These are phyloP conservation scores for Paragyromitra xinjiangensis DNA, from an alignment of 495 filamentous ascomycete species.

Conservation along the genomic window DNA sequence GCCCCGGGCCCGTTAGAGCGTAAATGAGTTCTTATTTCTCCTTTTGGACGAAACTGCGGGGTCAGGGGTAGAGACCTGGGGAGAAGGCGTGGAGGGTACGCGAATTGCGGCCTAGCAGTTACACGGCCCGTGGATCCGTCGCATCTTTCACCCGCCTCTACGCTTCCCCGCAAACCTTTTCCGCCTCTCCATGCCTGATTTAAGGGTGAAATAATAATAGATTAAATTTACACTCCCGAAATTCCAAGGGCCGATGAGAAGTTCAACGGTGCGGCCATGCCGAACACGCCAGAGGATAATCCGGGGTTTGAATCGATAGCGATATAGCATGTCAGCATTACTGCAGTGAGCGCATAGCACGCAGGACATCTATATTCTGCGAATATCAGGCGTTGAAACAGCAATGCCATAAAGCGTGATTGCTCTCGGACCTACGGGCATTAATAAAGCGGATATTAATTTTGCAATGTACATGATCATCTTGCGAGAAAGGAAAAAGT, in stretches of 20 bases:
- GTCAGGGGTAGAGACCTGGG: conserved; percentile 27
- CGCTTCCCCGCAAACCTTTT: conserved; percentile 28
- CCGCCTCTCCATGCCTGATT: conserved; percentile 3
- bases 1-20: conserved; percentile 18
- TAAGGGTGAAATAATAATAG: not conserved
- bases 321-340: not conserved
- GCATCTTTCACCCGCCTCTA: conserved; percentile 19
- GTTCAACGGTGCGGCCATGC: conserved; percentile 8
- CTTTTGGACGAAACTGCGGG: conserved; percentile 44
- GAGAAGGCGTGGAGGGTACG: conserved; percentile 18
- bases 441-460: conserved; percentile 42
- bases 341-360: not conserved
- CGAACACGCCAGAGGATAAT: not conserved
- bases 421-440: not conserved
- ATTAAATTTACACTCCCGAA: conserved; percentile 1
- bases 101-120: conserved; percentile 17
- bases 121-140: conserved; percentile 42
- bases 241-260: conserved; percentile 18
- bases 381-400: conserved; percentile 1
- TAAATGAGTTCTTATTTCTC: conserved; percentile 26
- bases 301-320: not conserved
- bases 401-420: not conserved
- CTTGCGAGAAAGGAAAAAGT: not conserved
- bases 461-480: conserved; percentile 2
- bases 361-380: not conserved